Evolutionary conservation across 208 protist genomes (phyloP).

Genomic region (Leishmania tarentolae): DNA sequence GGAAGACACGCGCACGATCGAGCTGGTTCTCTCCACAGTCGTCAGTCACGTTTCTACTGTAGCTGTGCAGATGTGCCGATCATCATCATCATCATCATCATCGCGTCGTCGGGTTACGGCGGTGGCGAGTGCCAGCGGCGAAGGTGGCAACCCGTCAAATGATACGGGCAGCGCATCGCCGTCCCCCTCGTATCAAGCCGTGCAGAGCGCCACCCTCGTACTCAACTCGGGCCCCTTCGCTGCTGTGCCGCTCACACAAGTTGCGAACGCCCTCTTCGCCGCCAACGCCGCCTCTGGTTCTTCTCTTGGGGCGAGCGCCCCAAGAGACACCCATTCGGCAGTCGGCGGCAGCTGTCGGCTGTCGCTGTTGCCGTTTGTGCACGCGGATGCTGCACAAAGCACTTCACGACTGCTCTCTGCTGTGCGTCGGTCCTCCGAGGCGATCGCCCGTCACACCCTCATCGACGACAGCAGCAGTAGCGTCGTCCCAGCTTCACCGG

Average conservation of each 20-base stretch:
- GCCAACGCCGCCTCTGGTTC: constrained; percentile 1
- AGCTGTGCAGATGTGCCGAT: constrained; percentile 33
- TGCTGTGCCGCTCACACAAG: constrained; percentile 25
- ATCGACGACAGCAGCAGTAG: not conserved
- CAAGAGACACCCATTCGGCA: not conserved
- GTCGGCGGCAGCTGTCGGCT: not conserved
- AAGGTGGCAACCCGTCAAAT: not conserved
- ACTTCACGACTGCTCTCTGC: constrained; percentile 15
- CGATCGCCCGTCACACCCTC: constrained; percentile 8
- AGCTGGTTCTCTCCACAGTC: constrained; percentile 13
- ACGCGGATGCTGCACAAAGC: constrained; percentile 18
- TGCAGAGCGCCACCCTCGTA: constrained; percentile 26
- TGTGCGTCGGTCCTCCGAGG: constrained; percentile 20
- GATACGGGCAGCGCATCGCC: not conserved
- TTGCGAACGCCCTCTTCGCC: constrained; percentile 19
- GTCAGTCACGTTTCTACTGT: constrained; percentile 24
- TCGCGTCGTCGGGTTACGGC: constrained; percentile 10
- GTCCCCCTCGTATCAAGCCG: constrained; percentile 16
- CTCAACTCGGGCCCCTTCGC: constrained; percentile 31
- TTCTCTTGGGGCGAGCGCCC: not conserved
- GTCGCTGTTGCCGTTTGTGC: constrained; percentile 28
- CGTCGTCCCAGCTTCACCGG: not conserved
- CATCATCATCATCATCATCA: constrained; percentile 17
- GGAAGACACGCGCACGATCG: constrained; percentile 14
- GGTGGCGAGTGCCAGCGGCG: not conserved